These are phyloP conservation scores for Botrytis sinoallii DNA, from an alignment of 2,329 filamentous ascomycete species.

Conservation along the genomic window DNA sequence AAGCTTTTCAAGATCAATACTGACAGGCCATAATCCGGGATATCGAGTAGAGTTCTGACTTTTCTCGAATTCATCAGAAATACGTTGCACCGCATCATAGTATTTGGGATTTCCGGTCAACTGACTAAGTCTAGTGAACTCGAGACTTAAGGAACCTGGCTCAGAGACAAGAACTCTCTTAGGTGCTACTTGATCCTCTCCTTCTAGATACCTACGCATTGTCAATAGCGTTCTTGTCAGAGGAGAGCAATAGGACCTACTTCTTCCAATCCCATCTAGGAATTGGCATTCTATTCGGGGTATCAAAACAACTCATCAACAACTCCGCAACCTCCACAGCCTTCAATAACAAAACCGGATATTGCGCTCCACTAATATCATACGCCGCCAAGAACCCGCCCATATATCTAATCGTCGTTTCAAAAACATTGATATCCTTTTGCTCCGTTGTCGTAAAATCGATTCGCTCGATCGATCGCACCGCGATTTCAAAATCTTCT, in stretches of 20 bases:
- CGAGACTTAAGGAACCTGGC: slow-evolving; percentile 57
- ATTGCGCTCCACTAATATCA: slow-evolving; percentile 72
- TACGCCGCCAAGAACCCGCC: slow-evolving; percentile 84
- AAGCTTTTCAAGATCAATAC: slow-evolving; percentile 47
- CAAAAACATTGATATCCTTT: slow-evolving; percentile 59
- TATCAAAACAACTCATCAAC: slow-evolving; percentile 72
- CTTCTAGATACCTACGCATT: slow-evolving; percentile 35
- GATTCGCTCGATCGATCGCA: slow-evolving; percentile 65
- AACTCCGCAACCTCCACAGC: slow-evolving; percentile 69
- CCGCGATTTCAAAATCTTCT: slow-evolving; percentile 75
- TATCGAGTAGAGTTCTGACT: slow-evolving; percentile 54
- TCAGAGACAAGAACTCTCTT: slow-evolving; percentile 55
- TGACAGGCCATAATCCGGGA: slow-evolving; percentile 62
- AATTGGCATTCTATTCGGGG: slow-evolving; percentile 88
- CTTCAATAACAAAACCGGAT: slow-evolving; percentile 65
- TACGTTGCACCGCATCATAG: slow-evolving; percentile 59
- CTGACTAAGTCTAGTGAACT: slow-evolving; percentile 63
- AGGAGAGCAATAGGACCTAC: slow-evolving; percentile 42
- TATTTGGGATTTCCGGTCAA: slow-evolving; percentile 59
- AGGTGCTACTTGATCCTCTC: slow-evolving; percentile 59
- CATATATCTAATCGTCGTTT: slow-evolving; percentile 88
- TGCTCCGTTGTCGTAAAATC: slow-evolving; percentile 69
- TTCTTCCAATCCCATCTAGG: slow-evolving; percentile 44
- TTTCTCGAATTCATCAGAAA: slow-evolving; percentile 55
- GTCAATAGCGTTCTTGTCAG: slow-evolving; percentile 42